Conservation (phyloP, 805 yeast species). For the Cephaloascus fragrans region DNA sequence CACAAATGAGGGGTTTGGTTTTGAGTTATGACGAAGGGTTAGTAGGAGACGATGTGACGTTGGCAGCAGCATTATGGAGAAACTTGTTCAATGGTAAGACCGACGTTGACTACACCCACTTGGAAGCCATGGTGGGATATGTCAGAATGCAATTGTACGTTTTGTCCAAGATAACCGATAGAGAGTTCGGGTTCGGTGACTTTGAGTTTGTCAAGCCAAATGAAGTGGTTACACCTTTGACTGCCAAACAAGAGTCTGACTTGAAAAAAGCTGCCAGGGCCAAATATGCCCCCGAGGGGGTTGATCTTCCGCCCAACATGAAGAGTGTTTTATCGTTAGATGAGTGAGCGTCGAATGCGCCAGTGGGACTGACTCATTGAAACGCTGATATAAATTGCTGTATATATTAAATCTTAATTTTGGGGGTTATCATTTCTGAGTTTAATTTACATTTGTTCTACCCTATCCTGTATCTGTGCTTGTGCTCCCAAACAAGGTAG, state of each 20-base stretch:
- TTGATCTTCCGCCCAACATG: constrained; percentile 49
- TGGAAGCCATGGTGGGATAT: constrained; percentile 86
- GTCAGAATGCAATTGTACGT: constrained; percentile 86
- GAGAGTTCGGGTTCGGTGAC: constrained; percentile 89
- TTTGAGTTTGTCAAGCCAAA: constrained; percentile 80
- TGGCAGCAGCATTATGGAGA: constrained; percentile 82
- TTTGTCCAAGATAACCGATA: constrained; percentile 73
- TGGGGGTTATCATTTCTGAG: too few relatives aligned
- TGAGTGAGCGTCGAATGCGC: too few relatives aligned
- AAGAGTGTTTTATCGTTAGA: constrained; percentile 33
- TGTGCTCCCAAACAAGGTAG: too few relatives aligned
- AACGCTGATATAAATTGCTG: too few relatives aligned
- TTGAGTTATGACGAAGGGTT: constrained; percentile 92
- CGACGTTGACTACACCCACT: constrained; percentile 69
- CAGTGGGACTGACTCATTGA: too few relatives aligned
- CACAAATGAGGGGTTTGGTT: constrained; percentile 83
- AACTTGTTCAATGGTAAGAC: constrained; percentile 82
- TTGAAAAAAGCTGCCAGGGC: constrained; percentile 39
- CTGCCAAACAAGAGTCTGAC: constrained; percentile 50
- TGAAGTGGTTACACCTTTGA: constrained; percentile 63
- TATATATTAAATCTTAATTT: too few relatives aligned
- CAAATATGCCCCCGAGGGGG: constrained; percentile 41
- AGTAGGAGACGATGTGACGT: constrained; percentile 63
- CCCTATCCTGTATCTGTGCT: too few relatives aligned
- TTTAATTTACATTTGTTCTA: too few relatives aligned